phyloP scores from a whole-genome alignment of 2,329 filamentous ascomycete genomes.

The Knufia fluminis region DNA sequence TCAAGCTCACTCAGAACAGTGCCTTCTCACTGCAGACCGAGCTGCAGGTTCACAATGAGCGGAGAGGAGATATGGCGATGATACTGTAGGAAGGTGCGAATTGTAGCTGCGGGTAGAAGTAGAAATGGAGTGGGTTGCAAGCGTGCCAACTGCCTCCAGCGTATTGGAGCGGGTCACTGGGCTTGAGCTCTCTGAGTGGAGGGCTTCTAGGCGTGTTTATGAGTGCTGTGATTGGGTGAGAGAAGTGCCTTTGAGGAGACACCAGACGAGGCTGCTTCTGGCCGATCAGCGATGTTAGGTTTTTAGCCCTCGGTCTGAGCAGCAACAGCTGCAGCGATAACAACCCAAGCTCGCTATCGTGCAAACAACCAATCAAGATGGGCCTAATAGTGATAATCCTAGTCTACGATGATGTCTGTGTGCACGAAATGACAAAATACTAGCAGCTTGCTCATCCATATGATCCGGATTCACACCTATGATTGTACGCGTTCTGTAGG shows the following conservation, averaged over 20 bases:
- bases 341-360: neutral
- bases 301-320: neutral
- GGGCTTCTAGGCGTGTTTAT: neutral
- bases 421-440: neutral
- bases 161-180: neutral
- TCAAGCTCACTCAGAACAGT: conserved; percentile 31
- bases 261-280: neutral
- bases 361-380: neutral
- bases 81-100: neutral
- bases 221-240: neutral
- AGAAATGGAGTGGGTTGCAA: conserved; percentile 4
- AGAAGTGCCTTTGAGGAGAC: neutral
- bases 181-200: neutral
- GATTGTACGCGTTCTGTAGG: neutral
- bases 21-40: conserved; percentile 25
- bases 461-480: neutral
- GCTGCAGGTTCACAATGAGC: conserved; percentile 15
- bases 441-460: neutral
- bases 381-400: neutral
- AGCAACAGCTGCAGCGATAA: neutral
- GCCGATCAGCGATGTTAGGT: neutral
- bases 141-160: neutral
- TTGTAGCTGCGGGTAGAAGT: conserved; percentile 7
- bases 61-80: conserved; percentile 1
- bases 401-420: neutral